These are phyloP conservation scores for Babesia gibsoni DNA, from an alignment of 169 alveolate species.

Conservation along the genomic window DNA sequence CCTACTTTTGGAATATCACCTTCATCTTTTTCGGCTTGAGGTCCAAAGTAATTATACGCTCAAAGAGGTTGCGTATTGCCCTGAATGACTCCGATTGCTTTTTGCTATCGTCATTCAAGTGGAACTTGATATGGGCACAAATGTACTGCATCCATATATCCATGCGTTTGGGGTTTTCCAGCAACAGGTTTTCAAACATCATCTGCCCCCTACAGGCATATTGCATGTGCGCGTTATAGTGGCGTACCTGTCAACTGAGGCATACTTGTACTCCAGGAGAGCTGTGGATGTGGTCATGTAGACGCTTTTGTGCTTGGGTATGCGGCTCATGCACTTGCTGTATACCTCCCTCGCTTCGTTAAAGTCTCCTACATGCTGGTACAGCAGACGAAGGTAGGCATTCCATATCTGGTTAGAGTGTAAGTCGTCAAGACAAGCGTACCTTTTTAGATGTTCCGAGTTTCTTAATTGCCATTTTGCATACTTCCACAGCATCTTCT, in stretches of 20 bases:
- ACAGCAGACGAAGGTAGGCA: slow-evolving; percentile 41
- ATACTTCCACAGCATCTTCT: slow-evolving; percentile 65
- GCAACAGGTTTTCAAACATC: slow-evolving; percentile 78
- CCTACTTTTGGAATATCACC: slow-evolving; percentile 55
- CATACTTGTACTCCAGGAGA: slow-evolving; percentile 76
- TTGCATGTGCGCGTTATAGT: not conserved
- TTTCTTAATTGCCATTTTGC: slow-evolving; percentile 68
- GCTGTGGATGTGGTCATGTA: slow-evolving; percentile 76
- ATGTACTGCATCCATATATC: slow-evolving; percentile 82
- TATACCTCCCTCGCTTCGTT: slow-evolving; percentile 62
- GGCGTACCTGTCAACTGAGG: slow-evolving; percentile 65
- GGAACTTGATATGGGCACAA: slow-evolving; percentile 72
- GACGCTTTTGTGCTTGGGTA: slow-evolving; percentile 65
- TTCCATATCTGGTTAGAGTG: slow-evolving; percentile 39
- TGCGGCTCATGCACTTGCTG: slow-evolving; percentile 52
- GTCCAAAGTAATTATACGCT: slow-evolving; percentile 59
- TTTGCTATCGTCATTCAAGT: slow-evolving; percentile 29
- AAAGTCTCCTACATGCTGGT: slow-evolving; percentile 43
- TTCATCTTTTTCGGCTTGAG: slow-evolving; percentile 67
- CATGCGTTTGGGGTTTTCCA: slow-evolving; percentile 80
- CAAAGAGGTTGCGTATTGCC: slow-evolving; percentile 59
- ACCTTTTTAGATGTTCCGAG: slow-evolving; percentile 72
- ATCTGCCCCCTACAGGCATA: slow-evolving; percentile 67
- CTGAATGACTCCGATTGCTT: slow-evolving; percentile 36
- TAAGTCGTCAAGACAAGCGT: slow-evolving; percentile 13